phyloP scores from a whole-genome alignment of 345 rosid species.

The Acer saccharum region DNA sequence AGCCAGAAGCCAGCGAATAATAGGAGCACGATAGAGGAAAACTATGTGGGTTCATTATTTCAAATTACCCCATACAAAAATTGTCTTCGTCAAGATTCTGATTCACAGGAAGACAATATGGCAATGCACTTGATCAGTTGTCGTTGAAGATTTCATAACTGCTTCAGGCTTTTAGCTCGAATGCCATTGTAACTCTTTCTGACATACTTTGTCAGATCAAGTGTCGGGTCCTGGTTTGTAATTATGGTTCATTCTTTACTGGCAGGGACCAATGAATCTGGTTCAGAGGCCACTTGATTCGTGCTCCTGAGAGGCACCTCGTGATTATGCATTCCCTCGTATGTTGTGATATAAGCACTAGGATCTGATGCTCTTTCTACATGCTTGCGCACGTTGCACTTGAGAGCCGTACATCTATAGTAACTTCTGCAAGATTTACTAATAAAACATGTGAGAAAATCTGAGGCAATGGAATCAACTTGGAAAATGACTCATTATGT shows the following conservation, averaged over 20 bases:
- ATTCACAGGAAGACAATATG: not conserved
- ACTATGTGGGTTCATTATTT: not conserved
- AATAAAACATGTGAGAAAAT: too few species aligned
- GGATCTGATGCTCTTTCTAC: constrained; percentile 95
- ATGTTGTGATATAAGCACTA: constrained; percentile 82
- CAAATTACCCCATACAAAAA: not conserved
- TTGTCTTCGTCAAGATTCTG: not conserved
- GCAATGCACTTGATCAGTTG: constrained; percentile 2
- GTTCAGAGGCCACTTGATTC: constrained; percentile 23
- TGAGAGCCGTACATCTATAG: constrained; percentile 79
- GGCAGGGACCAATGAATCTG: constrained; percentile 30
- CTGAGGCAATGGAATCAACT: not conserved
- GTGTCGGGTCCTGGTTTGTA: not conserved
- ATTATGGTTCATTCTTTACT: constrained; percentile 38
- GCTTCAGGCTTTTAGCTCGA: not conserved
- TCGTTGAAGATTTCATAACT: not conserved
- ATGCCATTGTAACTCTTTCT: not conserved
- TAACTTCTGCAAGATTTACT: constrained; percentile 66
- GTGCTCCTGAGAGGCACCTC: constrained; percentile 59
- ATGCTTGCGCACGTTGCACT: constrained; percentile 88
- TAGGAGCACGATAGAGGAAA: not conserved
- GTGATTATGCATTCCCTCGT: constrained; percentile 92
- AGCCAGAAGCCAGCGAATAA: constrained; percentile 1
- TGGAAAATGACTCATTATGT: not conserved
- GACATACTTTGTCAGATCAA: constrained; percentile 6